Evolutionary conservation across 2,329 filamentous ascomycete species (phyloP).

Genomic region (Penicillium freii): DNA sequence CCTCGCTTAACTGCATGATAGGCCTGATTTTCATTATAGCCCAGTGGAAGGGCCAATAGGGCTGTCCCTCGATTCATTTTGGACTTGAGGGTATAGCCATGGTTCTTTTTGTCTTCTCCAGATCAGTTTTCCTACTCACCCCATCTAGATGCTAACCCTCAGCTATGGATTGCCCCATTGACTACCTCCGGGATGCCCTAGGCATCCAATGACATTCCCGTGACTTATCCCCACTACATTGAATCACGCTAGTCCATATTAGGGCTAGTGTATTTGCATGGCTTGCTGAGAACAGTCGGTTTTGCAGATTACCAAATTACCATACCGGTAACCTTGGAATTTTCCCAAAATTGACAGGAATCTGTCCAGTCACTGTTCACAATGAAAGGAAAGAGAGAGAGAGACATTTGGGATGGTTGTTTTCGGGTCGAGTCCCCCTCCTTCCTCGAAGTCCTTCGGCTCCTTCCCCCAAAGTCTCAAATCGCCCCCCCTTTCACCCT

Average conservation of each 20-base stretch:
- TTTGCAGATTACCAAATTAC: slow-evolving; percentile 6
- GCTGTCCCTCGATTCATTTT: neutral
- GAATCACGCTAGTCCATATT: neutral
- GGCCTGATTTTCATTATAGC: neutral
- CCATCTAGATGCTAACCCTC: slow-evolving; percentile 8
- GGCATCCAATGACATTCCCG: slow-evolving; percentile 9
- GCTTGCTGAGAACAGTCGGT: slow-evolving; percentile 5
- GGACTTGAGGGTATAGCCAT: neutral
- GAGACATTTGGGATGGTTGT: neutral
- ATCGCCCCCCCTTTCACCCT: slow-evolving; percentile 12
- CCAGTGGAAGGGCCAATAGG: neutral
- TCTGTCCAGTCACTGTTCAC: neutral
- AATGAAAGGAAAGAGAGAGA: neutral
- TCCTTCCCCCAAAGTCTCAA: slow-evolving; percentile 4
- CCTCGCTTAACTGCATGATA: neutral
- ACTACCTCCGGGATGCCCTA: neutral
- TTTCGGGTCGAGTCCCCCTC: slow-evolving; percentile 11
- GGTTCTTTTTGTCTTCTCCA: neutral
- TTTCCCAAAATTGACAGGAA: neutral
- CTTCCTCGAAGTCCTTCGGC: neutral
- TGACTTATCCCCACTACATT: slow-evolving; percentile 1
- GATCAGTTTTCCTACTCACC: neutral
- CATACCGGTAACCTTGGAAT: slow-evolving; percentile 3
- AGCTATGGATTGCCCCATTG: neutral
- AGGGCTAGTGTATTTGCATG: neutral